Percentiles rank a stretch among this genome's conserved stretches.
Conservation (phyloP, 805 yeast species). For the Lipomyces anomalus region DNA sequence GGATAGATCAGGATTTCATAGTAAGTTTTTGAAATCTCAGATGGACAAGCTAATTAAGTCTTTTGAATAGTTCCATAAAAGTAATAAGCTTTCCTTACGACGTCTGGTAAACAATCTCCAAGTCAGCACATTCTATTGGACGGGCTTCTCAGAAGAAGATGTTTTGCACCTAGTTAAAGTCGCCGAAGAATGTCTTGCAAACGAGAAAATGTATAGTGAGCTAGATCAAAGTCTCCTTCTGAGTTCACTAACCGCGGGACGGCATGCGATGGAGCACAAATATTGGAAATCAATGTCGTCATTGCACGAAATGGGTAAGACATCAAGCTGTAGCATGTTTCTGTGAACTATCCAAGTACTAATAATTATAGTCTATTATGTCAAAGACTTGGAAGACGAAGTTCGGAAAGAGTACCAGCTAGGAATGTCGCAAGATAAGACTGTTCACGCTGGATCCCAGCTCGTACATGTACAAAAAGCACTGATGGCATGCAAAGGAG, state of each 20-base stretch:
- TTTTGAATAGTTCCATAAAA: constrained; percentile 47
- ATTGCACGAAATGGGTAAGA: constrained; percentile 62
- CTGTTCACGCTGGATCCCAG: no score
- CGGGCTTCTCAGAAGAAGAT: constrained; percentile 60
- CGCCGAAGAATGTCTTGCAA: constrained; percentile 42
- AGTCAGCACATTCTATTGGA: constrained; percentile 68
- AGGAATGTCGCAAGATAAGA: no score
- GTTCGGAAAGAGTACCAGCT: no score
- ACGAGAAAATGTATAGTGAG: constrained; percentile 20
- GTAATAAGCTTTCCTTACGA: constrained; percentile 49
- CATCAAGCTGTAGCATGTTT: no score
- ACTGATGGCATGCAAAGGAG: no score
- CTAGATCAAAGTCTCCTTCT: constrained; percentile 41
- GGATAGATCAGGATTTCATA: constrained; percentile 60
- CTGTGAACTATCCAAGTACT: no score
- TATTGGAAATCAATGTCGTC: constrained; percentile 55
- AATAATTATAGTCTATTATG: no score
- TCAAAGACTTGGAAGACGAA: no score
- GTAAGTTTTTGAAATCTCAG: neutral
- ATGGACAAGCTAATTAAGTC: neutral
- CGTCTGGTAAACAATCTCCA: constrained; percentile 56
- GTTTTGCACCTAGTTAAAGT: constrained; percentile 48
- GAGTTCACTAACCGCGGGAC: constrained; percentile 43
- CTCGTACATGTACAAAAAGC: no score
- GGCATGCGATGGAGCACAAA: constrained; percentile 45